These are phyloP conservation scores for Eucalyptus erythrocorys DNA, from an alignment of 345 rosid species.

Conservation along the genomic window DNA sequence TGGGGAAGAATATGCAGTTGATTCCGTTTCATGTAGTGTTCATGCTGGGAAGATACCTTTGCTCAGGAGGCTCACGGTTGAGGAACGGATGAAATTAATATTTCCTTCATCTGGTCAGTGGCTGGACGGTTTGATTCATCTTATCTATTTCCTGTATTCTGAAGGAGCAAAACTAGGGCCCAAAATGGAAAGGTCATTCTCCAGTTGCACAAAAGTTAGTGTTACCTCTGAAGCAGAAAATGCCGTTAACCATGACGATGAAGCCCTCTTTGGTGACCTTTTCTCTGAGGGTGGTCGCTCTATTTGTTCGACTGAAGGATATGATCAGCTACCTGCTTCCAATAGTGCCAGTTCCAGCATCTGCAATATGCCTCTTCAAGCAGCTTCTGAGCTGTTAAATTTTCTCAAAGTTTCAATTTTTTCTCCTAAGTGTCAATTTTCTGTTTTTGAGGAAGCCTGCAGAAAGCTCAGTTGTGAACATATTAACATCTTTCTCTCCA, in stretches of 20 bases:
- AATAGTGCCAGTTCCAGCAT: slow-evolving; percentile 29
- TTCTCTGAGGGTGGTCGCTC: slow-evolving; percentile 82
- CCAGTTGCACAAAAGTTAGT: slow-evolving; percentile 44
- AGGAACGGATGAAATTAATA: slow-evolving; percentile 53
- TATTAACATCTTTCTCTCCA: slow-evolving; percentile 64
- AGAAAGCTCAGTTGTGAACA: slow-evolving; percentile 45
- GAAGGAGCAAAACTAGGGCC: slow-evolving; percentile 74
- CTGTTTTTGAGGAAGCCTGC: slow-evolving; percentile 64
- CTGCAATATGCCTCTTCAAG: slow-evolving; percentile 71
- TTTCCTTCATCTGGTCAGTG: slow-evolving; percentile 70
- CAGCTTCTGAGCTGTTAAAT: slow-evolving; percentile 60
- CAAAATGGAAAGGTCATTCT: slow-evolving; percentile 53
- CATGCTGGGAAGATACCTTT: slow-evolving; percentile 49
- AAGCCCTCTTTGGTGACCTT: slow-evolving; percentile 91
- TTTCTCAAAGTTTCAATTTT: slow-evolving; percentile 65
- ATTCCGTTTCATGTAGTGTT: slow-evolving; percentile 37
- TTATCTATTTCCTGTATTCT: slow-evolving; percentile 48
- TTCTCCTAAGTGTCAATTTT: slow-evolving; percentile 59
- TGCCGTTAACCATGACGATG: slow-evolving; percentile 82
- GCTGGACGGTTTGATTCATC: slow-evolving; percentile 72
- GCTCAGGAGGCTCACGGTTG: slow-evolving; percentile 41
- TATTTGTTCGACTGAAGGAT: slow-evolving; percentile 56
- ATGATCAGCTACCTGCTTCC: slow-evolving; percentile 53
- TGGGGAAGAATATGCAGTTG: slow-evolving; percentile 21
- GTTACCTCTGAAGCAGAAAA: slow-evolving; percentile 62